Evolutionary conservation across 306 rosid species (phyloP).

Genomic region (Lagenaria siceraria): DNA sequence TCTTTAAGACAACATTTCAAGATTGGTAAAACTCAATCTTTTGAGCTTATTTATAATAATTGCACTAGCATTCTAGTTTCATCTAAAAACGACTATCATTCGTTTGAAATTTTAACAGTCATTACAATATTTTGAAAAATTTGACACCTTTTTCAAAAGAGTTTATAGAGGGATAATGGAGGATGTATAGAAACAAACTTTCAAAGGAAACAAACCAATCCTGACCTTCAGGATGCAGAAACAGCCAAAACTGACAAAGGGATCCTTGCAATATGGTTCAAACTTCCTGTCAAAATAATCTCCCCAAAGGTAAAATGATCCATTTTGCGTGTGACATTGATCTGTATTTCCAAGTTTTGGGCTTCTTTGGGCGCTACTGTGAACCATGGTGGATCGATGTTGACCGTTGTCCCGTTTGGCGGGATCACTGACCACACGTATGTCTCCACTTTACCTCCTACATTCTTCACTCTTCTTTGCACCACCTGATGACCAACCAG

Average conservation of each 20-base stretch:
- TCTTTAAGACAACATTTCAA: too few species aligned
- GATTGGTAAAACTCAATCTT: too few species aligned
- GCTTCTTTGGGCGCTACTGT: constrained; percentile 44
- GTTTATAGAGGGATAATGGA: not conserved
- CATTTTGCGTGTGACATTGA: constrained; percentile 37
- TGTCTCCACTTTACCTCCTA: constrained; percentile 50
- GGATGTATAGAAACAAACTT: not conserved
- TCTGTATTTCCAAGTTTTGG: constrained; percentile 39
- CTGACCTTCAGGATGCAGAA: constrained; percentile 16
- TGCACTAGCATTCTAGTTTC: not conserved
- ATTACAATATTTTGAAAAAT: not conserved
- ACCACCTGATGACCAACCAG: constrained; percentile 32
- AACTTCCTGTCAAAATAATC: constrained; percentile 53
- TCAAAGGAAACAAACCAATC: not conserved
- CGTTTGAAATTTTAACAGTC: not conserved
- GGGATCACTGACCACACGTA: constrained; percentile 43
- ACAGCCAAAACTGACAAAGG: constrained; percentile 48
- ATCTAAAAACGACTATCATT: not conserved
- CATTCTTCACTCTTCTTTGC: constrained; percentile 45
- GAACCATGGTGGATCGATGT: constrained; percentile 44
- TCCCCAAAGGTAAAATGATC: constrained; percentile 60
- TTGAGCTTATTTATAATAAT: not conserved
- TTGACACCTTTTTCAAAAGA: not conserved
- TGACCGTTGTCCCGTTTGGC: constrained; percentile 58
- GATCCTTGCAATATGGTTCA: constrained; percentile 64